Evolutionary conservation across 129 eudicot genomes (phyloP), one percentile per base, ranked within the genome.

Genomic region (Saussurea involucrata): DNA sequence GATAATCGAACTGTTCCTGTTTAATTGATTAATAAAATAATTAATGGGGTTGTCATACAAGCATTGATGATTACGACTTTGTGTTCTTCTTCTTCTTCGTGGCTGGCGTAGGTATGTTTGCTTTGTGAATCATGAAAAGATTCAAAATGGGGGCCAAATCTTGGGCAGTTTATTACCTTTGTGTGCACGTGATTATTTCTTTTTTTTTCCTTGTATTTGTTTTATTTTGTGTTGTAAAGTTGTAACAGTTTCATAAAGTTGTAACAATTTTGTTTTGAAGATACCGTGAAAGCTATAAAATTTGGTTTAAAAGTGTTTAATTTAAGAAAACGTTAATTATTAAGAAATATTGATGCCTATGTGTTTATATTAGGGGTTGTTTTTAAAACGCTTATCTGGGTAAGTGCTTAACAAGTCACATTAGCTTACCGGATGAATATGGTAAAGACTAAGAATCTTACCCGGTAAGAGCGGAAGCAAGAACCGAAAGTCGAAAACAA

Each of bases 1-100:
- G 0, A 32, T 67, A 53, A 80, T 72, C 78, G 68, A 53, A 72
- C 83, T 2, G 68, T 73, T 12, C 78, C 83, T 9, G 83, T 80
- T 63, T 64, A 28, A 63, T 24, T 7, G 22, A 57, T n/a, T 57
- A 5, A 53, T 53, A 17, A 6, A 20, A 18, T 58, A 57, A 58
- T 18, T 58, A 8, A 6, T 60, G 28, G 12, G 27, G 28, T 18
- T 58, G 10, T 57, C 1, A 57, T 18, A 57, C 22, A 55, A 18
- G 63, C 20, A 46, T 46, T 13, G 64, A 8, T 58, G 9, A 60
- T 60, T 60, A 18, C 15, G 65, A 49, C 61, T 60, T 22, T 60
- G 65, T 60, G 65, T 60, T 60, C 65, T 60, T 53, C 9, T 28
- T 60, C 28, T 60, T 60, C 65, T 60, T 53, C 9, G 22, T 53